Evolutionary conservation across 2,329 filamentous ascomycete genomes (phyloP).

Genomic region (Metarhizium anisopliae): DNA sequence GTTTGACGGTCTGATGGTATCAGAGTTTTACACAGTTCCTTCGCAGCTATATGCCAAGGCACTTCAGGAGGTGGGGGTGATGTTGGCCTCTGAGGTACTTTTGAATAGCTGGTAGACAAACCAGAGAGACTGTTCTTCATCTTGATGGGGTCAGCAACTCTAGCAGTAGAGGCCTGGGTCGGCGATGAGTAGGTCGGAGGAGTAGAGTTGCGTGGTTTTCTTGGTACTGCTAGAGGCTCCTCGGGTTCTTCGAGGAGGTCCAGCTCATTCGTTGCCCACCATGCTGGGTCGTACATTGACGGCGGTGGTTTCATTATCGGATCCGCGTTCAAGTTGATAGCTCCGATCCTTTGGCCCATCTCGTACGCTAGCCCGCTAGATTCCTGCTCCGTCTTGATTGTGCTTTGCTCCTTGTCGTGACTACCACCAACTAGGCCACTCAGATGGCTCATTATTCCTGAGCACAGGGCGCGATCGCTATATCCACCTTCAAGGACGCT

Average conservation of each 20-base stretch:
- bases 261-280: slow-evolving; percentile 61
- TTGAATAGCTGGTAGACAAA: slow-evolving; percentile 22
- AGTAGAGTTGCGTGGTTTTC: slow-evolving; percentile 46
- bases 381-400: slow-evolving; percentile 23
- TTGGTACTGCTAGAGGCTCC: slow-evolving; percentile 36
- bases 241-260: slow-evolving; percentile 59
- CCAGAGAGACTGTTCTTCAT: slow-evolving; percentile 55
- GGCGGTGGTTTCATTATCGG: slow-evolving; percentile 8
- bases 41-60: slow-evolving; percentile 74
- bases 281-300: slow-evolving; percentile 52
- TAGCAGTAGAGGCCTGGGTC: slow-evolving; percentile 79
- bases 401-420: slow-evolving; percentile 21
- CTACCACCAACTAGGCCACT: slow-evolving; percentile 66
- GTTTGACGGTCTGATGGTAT: slow-evolving; percentile 70
- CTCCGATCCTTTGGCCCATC: slow-evolving; percentile 45
- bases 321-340: slow-evolving; percentile 23
- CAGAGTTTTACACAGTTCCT: slow-evolving; percentile 73
- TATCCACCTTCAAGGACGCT: slow-evolving; percentile 96
- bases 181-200: slow-evolving; percentile 74
- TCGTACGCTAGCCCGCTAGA: slow-evolving; percentile 44
- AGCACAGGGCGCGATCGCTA: slow-evolving; percentile 81
- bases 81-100: slow-evolving; percentile 28
- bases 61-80: slow-evolving; percentile 72
- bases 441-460: slow-evolving; percentile 82
- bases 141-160: slow-evolving; percentile 60